phyloP scores from a whole-genome alignment of 2,329 filamentous ascomycete genomes.

The Beauveria bassiana region DNA sequence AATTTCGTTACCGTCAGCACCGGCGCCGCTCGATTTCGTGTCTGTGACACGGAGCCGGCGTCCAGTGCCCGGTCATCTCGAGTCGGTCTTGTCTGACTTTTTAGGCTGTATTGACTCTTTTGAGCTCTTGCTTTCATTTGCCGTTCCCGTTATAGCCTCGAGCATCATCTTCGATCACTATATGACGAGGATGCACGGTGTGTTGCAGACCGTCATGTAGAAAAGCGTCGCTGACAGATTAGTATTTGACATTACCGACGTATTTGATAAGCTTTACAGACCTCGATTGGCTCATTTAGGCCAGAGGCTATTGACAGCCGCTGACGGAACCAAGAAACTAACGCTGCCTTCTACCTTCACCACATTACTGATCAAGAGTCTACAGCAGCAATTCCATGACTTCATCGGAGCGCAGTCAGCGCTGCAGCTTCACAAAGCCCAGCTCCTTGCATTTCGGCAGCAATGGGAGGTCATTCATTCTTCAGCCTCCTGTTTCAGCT shows the following conservation, averaged over 20 bases:
- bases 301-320: not conserved
- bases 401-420: not conserved
- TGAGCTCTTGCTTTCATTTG: not conserved
- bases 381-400: not conserved
- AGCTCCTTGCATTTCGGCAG: not conserved
- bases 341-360: not conserved
- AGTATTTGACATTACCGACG: not conserved
- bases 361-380: not conserved
- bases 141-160: not conserved
- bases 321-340: not conserved
- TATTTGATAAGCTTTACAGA: not conserved
- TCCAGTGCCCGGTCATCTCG: not conserved
- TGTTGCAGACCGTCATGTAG: not conserved
- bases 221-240: not conserved
- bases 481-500: not conserved
- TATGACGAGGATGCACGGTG: not conserved
- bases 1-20: not conserved
- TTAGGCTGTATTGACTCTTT: not conserved
- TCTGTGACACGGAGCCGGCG: not conserved
- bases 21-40: not conserved
- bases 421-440: not conserved
- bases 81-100: not conserved
- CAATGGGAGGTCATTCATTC: not conserved
- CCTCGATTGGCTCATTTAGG: not conserved
- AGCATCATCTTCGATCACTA: not conserved